These are phyloP conservation scores for Camelina hispida DNA, from an alignment of 345 rosid species.

Conservation along the genomic window DNA sequence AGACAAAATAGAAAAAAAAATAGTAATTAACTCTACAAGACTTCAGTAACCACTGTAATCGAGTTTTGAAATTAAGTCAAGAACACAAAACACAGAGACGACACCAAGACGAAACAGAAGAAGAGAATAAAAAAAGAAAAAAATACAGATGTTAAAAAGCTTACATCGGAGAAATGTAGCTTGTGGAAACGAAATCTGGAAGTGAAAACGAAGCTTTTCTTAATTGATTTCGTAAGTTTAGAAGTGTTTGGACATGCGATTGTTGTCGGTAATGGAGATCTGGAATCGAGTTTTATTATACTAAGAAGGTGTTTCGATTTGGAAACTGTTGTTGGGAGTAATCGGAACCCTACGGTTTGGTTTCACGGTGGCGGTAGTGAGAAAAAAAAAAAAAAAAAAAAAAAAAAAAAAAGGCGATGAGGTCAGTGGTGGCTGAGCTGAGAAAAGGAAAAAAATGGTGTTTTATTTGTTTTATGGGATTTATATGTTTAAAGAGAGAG, in stretches of 20 bases:
- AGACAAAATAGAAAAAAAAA: constrained; percentile 15
- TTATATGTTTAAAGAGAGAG: no score
- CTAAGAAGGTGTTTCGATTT: neutral
- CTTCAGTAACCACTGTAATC: neutral
- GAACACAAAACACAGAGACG: neutral
- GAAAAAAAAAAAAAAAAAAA: no score
- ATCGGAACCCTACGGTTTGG: constrained; percentile 32
- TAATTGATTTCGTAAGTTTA: neutral
- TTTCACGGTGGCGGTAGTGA: constrained; percentile 24
- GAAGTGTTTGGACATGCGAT: constrained; percentile 11
- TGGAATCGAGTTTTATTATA: constrained; percentile 9
- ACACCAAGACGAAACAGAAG: neutral
- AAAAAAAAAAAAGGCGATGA: neutral
- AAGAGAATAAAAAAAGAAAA: neutral
- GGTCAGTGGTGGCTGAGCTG: neutral
- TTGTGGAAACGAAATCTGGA: constrained; percentile 17
- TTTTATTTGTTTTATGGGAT: neutral
- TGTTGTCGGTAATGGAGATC: constrained; percentile 28
- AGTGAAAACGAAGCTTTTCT: neutral
- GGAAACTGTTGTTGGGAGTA: neutral
- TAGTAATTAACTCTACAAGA: neutral
- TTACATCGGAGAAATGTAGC: constrained; percentile 46
- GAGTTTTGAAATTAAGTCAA: neutral
- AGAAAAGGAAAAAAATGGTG: neutral
- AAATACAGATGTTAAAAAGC: neutral